Conservation (phyloP, 179 eudicot genomes). For the Pouteria campechiana region DNA sequence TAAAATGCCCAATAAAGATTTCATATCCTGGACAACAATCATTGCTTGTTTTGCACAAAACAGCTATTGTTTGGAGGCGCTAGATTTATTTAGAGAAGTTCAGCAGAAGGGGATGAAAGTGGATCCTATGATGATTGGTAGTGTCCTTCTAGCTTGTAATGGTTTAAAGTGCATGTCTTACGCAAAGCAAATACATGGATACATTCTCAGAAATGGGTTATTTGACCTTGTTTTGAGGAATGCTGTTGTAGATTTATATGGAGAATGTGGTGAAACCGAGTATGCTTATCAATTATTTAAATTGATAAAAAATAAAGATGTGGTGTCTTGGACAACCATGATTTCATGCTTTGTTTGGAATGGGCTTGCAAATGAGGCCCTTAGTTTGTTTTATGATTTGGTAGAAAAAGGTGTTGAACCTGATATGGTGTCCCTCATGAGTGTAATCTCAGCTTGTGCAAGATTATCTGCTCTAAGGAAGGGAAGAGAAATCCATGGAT, state of each 20-base stretch:
- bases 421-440: constrained; percentile 55
- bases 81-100: constrained; percentile 45
- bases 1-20: constrained; percentile 24
- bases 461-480: constrained; percentile 39
- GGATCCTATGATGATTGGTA: constrained; percentile 64
- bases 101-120: constrained; percentile 19
- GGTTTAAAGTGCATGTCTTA: constrained; percentile 42
- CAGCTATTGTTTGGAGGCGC: constrained; percentile 25
- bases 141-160: constrained; percentile 58
- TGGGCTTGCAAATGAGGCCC: constrained; percentile 44
- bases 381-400: constrained; percentile 42
- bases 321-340: constrained; percentile 75
- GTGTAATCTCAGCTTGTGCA: constrained; percentile 61
- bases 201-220: constrained; percentile 36
- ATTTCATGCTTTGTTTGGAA: constrained; percentile 59
- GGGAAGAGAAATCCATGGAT: constrained; percentile 70
- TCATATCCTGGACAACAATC: constrained; percentile 69
- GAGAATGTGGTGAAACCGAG: constrained; percentile 41
- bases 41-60: constrained; percentile 64
- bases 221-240: constrained; percentile 48
- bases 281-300: constrained; percentile 41
- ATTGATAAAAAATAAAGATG: constrained; percentile 38
- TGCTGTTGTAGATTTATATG: constrained; percentile 59
- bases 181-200: constrained; percentile 67
- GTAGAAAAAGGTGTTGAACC: constrained; percentile 28